These are phyloP conservation scores for Botrytis aclada DNA, from an alignment of 2,329 filamentous ascomycete species.

Conservation along the genomic window DNA sequence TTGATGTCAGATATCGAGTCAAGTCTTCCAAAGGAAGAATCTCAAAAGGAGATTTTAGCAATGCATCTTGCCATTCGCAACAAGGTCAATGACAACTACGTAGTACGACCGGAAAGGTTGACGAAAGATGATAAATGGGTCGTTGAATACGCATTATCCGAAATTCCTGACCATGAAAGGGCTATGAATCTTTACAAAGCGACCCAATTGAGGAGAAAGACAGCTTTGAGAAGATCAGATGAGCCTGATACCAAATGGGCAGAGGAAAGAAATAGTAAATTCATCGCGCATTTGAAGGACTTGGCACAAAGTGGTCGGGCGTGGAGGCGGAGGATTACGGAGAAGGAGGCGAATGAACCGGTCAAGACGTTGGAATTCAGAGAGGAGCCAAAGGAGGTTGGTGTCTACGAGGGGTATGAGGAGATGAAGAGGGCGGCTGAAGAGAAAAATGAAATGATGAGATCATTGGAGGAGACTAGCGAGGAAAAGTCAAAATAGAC, in stretches of 20 bases:
- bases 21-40: not conserved
- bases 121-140: slow-evolving; percentile 55
- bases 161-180: slow-evolving; percentile 46
- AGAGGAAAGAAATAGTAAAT: slow-evolving; percentile 31
- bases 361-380: slow-evolving; percentile 46
- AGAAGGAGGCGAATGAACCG: slow-evolving; percentile 47
- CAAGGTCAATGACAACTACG: slow-evolving; percentile 63
- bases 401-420: not conserved
- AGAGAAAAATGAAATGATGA: not conserved
- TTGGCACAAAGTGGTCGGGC: slow-evolving; percentile 54
- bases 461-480: not conserved
- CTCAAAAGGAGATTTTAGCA: slow-evolving; percentile 17
- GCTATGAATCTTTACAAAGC: slow-evolving; percentile 53
- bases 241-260: slow-evolving; percentile 27
- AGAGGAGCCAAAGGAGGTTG: slow-evolving; percentile 11
- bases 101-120: slow-evolving; percentile 57
- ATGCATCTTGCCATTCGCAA: slow-evolving; percentile 64
- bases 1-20: not conserved
- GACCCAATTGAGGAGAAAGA: slow-evolving; percentile 54
- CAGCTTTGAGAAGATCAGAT: slow-evolving; percentile 37
- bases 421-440: not conserved
- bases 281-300: slow-evolving; percentile 40
- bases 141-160: slow-evolving; percentile 74
- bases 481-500: not conserved
- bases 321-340: slow-evolving; percentile 55